Evolutionary conservation across 2,329 filamentous ascomycete genomes (phyloP).

Genomic region (Fonsecaea erecta): DNA sequence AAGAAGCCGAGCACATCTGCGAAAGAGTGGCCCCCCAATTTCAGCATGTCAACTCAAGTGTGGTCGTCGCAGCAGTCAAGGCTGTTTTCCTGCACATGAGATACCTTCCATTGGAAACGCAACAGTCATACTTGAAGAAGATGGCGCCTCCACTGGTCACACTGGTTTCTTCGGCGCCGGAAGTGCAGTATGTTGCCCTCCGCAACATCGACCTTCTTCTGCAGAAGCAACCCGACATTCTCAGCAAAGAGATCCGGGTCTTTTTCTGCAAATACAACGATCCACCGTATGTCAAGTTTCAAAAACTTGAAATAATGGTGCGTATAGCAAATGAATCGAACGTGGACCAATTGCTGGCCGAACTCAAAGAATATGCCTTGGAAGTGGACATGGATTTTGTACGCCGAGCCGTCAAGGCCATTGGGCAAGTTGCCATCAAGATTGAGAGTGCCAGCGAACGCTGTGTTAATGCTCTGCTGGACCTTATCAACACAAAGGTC

Average conservation of each 20-base stretch:
- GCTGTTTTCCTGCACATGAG: constrained; percentile 97
- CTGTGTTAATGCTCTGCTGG: constrained; percentile 90
- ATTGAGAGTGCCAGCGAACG: constrained; percentile 94
- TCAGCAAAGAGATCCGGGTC: constrained; percentile 95
- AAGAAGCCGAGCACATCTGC: constrained; percentile 97
- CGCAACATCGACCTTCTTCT: constrained; percentile 94
- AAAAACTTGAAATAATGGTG: constrained; percentile 99
- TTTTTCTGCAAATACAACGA: constrained; percentile 99
- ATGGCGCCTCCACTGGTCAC: constrained; percentile 98
- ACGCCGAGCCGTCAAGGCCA: constrained; percentile 88
- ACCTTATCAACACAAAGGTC: constrained; percentile 95
- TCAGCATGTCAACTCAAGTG: constrained; percentile 96
- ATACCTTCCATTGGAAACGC: constrained; percentile 74
- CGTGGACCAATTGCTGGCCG: constrained; percentile 89
- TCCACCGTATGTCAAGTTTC: constrained; percentile 93
- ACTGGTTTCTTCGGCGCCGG: constrained; percentile 89
- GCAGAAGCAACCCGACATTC: constrained; percentile 93
- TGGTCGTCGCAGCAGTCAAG: constrained; percentile 96
- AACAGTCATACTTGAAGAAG: constrained; percentile 90
- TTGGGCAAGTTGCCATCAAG: constrained; percentile 98
- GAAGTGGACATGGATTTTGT: constrained; percentile 99
- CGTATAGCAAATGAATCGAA: constrained; percentile 97
- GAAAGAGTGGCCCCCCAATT: constrained; percentile 96
- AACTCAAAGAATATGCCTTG: constrained; percentile 94
- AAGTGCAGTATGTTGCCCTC: constrained; percentile 96